phyloP scores from a whole-genome alignment of 345 rosid genomes.

The Pugionium dolabratum region DNA sequence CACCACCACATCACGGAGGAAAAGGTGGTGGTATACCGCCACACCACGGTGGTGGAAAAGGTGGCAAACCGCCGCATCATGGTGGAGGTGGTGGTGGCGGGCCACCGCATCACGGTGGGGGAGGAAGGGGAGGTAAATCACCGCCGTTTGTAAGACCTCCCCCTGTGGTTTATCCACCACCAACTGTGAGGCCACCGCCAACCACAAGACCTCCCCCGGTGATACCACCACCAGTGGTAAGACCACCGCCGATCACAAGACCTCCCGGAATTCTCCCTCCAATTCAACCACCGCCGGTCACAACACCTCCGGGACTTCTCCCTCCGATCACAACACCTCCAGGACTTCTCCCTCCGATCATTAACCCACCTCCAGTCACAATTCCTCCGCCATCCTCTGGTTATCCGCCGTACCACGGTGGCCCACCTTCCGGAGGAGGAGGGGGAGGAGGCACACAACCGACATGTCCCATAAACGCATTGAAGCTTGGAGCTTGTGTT shows the following conservation, averaged over 20 bases:
- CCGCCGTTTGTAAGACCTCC: slow-evolving; percentile 52
- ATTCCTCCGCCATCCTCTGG: slow-evolving; percentile 53
- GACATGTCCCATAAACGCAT: slow-evolving; percentile 62
- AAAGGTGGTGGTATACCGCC: slow-evolving; percentile 38
- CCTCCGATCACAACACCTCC: slow-evolving; percentile 40
- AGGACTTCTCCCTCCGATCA: slow-evolving; percentile 47
- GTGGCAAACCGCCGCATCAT: slow-evolving; percentile 29
- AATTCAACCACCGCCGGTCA: slow-evolving; percentile 43
- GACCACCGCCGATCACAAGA: slow-evolving; percentile 40
- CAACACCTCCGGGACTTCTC: slow-evolving; percentile 48
- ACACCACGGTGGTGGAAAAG: slow-evolving; percentile 35
- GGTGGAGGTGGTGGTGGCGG: slow-evolving; percentile 17
- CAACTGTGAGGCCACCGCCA: slow-evolving; percentile 43
- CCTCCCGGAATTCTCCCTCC: slow-evolving; percentile 43
- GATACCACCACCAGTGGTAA: slow-evolving; percentile 46
- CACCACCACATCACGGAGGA: slow-evolving; percentile 63
- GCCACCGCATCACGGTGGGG: slow-evolving; percentile 24
- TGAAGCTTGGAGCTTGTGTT: slow-evolving; percentile 72
- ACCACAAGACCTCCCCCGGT: slow-evolving; percentile 42
- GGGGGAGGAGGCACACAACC: slow-evolving; percentile 49
- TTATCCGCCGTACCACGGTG: slow-evolving; percentile 49
- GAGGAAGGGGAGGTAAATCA: slow-evolving; percentile 32
- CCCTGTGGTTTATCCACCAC: slow-evolving; percentile 47
- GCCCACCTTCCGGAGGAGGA: slow-evolving; percentile 50
- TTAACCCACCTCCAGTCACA: slow-evolving; percentile 44